Evolutionary conservation across 148 eudicot genomes (phyloP).

Genomic region (Suaeda aralocaspica): DNA sequence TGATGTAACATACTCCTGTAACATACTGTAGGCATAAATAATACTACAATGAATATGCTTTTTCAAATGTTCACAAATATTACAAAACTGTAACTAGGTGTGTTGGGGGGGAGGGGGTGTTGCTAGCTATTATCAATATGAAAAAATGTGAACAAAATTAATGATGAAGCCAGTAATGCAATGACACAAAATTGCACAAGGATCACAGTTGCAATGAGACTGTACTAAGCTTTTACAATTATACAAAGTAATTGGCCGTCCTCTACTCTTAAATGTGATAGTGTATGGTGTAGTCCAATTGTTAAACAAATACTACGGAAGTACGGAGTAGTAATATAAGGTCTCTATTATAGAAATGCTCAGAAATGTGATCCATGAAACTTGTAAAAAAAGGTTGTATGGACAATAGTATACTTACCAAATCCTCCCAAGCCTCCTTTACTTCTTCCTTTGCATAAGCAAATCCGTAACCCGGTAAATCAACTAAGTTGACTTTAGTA

Average conservation of each 20-base stretch:
- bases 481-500: conserved; percentile 74
- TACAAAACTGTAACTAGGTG: too few species aligned
- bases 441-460: conserved; percentile 98
- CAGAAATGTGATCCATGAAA: not conserved
- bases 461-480: conserved; percentile 96
- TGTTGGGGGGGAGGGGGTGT: not conserved
- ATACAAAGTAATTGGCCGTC: not conserved
- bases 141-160: not conserved
- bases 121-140: not conserved
- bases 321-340: not conserved
- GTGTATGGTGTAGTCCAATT: not conserved
- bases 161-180: not conserved
- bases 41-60: too few species aligned
- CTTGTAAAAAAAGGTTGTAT: not conserved
- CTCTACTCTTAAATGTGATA: not conserved
- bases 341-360: not conserved
- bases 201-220: not conserved
- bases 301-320: not conserved
- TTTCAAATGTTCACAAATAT: not conserved
- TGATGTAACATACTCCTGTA: not conserved
- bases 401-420: conserved; percentile 47
- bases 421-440: conserved; percentile 97
- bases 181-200: not conserved
- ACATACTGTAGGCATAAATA: not conserved
- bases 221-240: not conserved